A percentile compares a stretch with the other conserved stretches of the same genome.
phyloP scores from a whole-genome alignment of 2,329 filamentous ascomycete genomes.

The Elsinoe ampelina region DNA sequence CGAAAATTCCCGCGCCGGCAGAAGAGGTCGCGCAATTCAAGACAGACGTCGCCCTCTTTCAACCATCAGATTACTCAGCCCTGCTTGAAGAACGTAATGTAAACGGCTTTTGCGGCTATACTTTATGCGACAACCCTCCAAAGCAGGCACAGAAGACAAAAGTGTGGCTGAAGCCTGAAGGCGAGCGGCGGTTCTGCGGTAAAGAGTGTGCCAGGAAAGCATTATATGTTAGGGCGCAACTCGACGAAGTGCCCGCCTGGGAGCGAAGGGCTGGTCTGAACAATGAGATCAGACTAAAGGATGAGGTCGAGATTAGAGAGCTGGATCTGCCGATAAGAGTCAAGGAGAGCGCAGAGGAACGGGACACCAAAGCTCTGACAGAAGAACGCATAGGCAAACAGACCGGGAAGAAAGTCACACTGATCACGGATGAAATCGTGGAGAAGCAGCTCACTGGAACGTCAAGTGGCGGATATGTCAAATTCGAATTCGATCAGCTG shows the following conservation, averaged over 20 bases:
- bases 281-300: conserved; percentile 5
- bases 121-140: conserved; percentile 61
- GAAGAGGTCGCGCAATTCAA: conserved; percentile 52
- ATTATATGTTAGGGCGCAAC: conserved; percentile 79
- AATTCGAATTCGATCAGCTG: conserved; percentile 1
- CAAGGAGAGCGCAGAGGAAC: not conserved
- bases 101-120: conserved; percentile 72
- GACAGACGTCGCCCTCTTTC: conserved; percentile 60
- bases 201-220: conserved; percentile 67
- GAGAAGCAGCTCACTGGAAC: conserved; percentile 3
- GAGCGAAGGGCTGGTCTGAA: conserved; percentile 50
- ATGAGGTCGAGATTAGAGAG: not conserved
- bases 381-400: not conserved
- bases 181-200: conserved; percentile 82
- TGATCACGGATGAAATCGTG: conserved; percentile 9
- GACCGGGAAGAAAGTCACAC: not conserved
- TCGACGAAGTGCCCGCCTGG: conserved; percentile 79
- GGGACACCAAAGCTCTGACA: not conserved
- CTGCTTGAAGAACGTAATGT: conserved; percentile 83
- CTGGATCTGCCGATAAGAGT: not conserved
- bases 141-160: conserved; percentile 40
- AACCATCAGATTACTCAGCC: conserved; percentile 81
- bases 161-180: conserved; percentile 58
- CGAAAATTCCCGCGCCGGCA: conserved; percentile 46
- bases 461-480: not conserved